Evolutionary conservation across 2,329 filamentous ascomycete species (phyloP), one percentile per base, ranked within the genome.

Genomic region (Harringtonia aguacate): DNA sequence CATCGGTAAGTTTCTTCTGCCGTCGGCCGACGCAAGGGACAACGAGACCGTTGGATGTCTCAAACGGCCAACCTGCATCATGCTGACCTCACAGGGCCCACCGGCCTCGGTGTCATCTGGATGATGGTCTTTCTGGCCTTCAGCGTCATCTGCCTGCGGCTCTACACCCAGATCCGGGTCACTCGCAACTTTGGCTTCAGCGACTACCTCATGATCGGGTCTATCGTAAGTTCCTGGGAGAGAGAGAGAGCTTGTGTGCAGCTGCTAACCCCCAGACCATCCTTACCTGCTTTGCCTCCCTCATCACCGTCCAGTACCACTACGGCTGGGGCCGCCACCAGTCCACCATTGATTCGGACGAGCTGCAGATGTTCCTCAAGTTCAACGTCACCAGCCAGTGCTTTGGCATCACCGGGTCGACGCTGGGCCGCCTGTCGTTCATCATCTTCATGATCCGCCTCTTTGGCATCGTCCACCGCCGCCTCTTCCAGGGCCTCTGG

Each of bases 101-200:
- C 18, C 8, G 41, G 41, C 12, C 34, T 43, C 18, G 41, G 41
- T n/a, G 18, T 43, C 34, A 43, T 43, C 41, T 43, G 41, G 41
- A 43, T 36, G 33, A 18, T 43, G 21, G 41, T 37, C 4, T 15
- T 21, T 14, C 24, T 43, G 22, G 20, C 33, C 9, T 28, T 36
- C 13, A 12, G 21, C 15, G 33, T 43, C 12, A 22, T 43, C 8
- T 18, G 10, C 8, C 17, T 43, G 30, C 41, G 41, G 33, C 15
- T 43, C 17, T 43, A 43, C 33, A 28, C 41, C 15, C 41, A 43
- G 27, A 12, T 36, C 8, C 33, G 33, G 15, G 20, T 43, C 34
- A 43, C 33, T 15, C 30, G 14, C 24, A 33, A 36, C 8, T 43
- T 37, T 31, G 41, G 41, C 12, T 17, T 37, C n/a, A 20, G 21